These are phyloP conservation scores for Schizopora paradoxa DNA, from an alignment of 1,284 basidiomycete genomes.

Conservation along the genomic window DNA sequence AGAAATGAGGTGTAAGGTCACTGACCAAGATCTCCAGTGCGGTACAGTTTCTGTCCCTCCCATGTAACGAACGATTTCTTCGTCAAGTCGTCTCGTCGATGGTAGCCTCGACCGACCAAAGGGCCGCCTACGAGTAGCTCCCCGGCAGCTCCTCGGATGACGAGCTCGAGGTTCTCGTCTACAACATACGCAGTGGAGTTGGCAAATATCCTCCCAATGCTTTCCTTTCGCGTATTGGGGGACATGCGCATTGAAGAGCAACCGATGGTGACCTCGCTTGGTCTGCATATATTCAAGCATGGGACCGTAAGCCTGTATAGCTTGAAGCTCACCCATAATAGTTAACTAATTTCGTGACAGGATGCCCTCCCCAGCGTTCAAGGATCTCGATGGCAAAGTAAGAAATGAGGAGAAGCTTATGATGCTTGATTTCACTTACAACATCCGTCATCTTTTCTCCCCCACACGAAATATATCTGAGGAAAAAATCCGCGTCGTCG, in stretches of 20 bases:
- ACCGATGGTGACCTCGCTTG: constrained; percentile 46
- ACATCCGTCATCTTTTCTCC: constrained; percentile 52
- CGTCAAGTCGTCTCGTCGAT: constrained; percentile 40
- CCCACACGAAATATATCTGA: constrained; percentile 45
- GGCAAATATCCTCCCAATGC: constrained; percentile 38
- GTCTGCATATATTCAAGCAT: constrained; percentile 22
- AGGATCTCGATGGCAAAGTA: constrained; percentile 41
- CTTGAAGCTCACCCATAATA: constrained; percentile 40
- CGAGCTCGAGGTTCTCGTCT: constrained; percentile 34
- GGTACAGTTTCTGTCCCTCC: constrained; percentile 39
- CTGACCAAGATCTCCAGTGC: constrained; percentile 43
- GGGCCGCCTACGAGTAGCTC: constrained; percentile 49
- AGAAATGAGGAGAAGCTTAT: not conserved
- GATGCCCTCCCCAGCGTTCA: constrained; percentile 45
- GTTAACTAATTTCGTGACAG: constrained; percentile 41
- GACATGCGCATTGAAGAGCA: constrained; percentile 45
- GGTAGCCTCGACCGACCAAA: constrained; percentile 48
- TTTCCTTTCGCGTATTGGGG: constrained; percentile 35
- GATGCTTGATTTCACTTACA: constrained; percentile 27
- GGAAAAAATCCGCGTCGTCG: constrained; percentile 26
- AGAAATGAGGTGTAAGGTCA: not conserved
- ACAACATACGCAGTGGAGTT: constrained; percentile 37
- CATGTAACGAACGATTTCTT: constrained; percentile 44
- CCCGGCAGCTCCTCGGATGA: constrained; percentile 42
- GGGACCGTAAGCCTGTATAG: not conserved